A percentile compares a stretch with the other conserved stretches of the same genome.
Conservation (phyloP, 2,329 filamentous ascomycete genomes). For the Dactylonectria macrodidyma region DNA sequence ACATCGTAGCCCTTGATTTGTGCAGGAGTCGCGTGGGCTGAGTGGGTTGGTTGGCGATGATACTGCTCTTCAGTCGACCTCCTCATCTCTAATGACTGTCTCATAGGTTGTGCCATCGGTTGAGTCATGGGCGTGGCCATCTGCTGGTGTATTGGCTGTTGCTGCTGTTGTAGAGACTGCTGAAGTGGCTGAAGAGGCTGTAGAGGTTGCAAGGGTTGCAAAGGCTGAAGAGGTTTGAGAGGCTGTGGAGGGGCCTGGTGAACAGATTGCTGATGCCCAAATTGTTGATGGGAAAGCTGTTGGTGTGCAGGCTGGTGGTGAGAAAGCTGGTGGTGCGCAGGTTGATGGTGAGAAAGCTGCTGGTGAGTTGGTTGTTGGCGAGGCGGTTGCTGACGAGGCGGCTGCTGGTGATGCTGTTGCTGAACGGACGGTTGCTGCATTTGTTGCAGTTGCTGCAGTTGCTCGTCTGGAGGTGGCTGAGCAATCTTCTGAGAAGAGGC, state of each 20-base stretch:
- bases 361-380: constrained; percentile 27
- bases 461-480: constrained; percentile 39
- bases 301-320: constrained; percentile 29
- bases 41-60: constrained; percentile 37
- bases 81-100: constrained; percentile 44
- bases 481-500: constrained; percentile 65
- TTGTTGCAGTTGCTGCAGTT: constrained; percentile 34
- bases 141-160: constrained; percentile 30
- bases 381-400: background rate
- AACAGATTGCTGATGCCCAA: constrained; percentile 15
- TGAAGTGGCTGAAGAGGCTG: constrained; percentile 22
- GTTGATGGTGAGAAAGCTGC: constrained; percentile 20
- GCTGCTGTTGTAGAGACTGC: constrained; percentile 15
- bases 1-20: constrained; percentile 56
- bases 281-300: background rate
- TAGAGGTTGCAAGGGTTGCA: constrained; percentile 5
- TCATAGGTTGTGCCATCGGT: constrained; percentile 29
- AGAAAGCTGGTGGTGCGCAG: constrained; percentile 17
- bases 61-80: constrained; percentile 46
- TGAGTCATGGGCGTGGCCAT: constrained; percentile 37
- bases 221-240: constrained; percentile 17
- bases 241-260: constrained; percentile 38
- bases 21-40: background rate
- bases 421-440: constrained; percentile 36
- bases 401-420: background rate